Percentiles rank a stretch among this genome's conserved stretches.
These are phyloP conservation scores for Obelidium mucronatum DNA, from an alignment of 192 early-diverging fungal genomes.

Conservation along the genomic window DNA sequence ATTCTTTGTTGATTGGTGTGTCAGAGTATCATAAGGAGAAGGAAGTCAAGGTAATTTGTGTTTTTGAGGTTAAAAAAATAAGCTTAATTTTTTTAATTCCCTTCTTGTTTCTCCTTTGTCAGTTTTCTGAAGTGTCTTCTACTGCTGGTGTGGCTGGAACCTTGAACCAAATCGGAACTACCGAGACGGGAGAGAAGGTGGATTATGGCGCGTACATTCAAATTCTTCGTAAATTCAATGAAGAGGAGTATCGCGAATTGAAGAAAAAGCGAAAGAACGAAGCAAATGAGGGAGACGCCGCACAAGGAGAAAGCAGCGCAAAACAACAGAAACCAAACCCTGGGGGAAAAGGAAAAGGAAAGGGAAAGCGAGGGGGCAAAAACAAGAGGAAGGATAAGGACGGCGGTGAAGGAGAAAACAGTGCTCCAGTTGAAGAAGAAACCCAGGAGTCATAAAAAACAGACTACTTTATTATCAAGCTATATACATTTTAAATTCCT, in stretches of 20 bases:
- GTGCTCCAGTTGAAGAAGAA: not conserved
- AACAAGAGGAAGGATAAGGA: conserved; percentile 3
- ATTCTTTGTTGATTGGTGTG: conserved; percentile 2
- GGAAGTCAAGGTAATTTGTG: not conserved
- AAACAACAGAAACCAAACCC: too few species aligned
- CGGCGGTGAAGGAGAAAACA: not conserved
- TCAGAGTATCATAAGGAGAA: not conserved
- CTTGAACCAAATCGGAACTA: not conserved
- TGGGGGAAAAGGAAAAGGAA: not conserved
- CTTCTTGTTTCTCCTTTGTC: not conserved
- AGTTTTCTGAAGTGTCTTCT: not conserved
- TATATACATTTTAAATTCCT: not conserved
- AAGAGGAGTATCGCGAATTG: conserved; percentile 20
- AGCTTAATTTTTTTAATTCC: not conserved
- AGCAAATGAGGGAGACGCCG: not conserved
- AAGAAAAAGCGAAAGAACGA: not conserved
- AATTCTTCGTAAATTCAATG: conserved; percentile 25
- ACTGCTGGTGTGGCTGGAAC: not conserved
- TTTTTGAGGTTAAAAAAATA: not conserved
- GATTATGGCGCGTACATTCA: conserved; percentile 16
- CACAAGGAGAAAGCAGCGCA: too few species aligned
- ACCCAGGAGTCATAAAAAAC: not conserved
- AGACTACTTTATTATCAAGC: not conserved
- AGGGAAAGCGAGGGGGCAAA: conserved; percentile 3
- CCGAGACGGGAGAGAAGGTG: not conserved